Evolutionary conservation across 306 rosid genomes (phyloP), one percentile per base, ranked within the genome.

Genomic region (Cicer yamashitae): DNA sequence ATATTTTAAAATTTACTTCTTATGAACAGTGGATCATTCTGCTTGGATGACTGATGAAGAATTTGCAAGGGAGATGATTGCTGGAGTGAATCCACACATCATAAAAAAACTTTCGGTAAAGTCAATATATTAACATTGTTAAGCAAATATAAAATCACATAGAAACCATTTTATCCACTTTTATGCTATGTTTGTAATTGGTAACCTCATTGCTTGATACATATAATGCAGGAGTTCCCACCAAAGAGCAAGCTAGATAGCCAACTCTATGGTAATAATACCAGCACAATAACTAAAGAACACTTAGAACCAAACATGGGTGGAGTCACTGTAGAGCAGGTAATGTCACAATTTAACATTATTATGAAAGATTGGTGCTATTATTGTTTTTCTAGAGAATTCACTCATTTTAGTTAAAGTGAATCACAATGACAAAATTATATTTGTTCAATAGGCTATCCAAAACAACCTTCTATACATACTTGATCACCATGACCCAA

Each of bases 31-130:
- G 52, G 75, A 85, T 50, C 70, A 66, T 22, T 77, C 84, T 54
- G 96, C 86, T 10, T 91, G 96, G 96, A 87, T 86, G 87, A 89
- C 90, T 12, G 96, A 91, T 79, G 96, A 87, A 72, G 93, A 91
- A 75, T 91, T 91, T 72, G 90, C 89, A 5, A 81, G 96, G 73
- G 93, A 91, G 74, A 89, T 84, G 89, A 77, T 87, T 70, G 93
- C 92, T 11, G 96, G 96, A 30, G 88, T 88, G 30, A 86, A 91
- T 81, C 96, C 96, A n/a, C 82, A 79, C 58, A 40, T 72, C 64
- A 91, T 91, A 60, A 44, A 38, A 69, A 44, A 5, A 60, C 83
- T 86, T 48, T 11, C 67, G 71, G 89, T 86, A 80, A 80, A 60
- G 34, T 80, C 61, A 66, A 65, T 69, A 41, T 8, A 63, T 57